Percentiles rank a stretch among this genome's conserved stretches.
phyloP scores from a whole-genome alignment of 306 rosid genomes.

The Gynostemma pentaphyllum region DNA sequence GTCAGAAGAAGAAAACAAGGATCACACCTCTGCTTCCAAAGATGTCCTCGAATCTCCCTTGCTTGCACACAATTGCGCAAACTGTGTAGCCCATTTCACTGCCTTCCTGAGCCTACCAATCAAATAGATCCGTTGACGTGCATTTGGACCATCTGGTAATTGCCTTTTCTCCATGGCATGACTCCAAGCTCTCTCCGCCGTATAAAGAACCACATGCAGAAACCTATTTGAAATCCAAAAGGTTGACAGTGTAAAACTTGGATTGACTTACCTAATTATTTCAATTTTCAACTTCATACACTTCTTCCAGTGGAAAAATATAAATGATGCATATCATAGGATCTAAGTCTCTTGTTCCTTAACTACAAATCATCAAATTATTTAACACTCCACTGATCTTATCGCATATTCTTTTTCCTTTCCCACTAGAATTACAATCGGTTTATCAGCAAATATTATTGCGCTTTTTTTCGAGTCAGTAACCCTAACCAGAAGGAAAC shows the following conservation, averaged over 20 bases:
- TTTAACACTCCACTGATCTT: not conserved
- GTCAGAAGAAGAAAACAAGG: not conserved
- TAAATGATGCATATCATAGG: not conserved
- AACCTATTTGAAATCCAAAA: constrained; percentile 50
- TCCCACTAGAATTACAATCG: not conserved
- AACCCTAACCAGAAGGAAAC: not conserved
- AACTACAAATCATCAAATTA: not conserved
- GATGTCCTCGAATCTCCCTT: constrained; percentile 97
- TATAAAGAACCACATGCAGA: constrained; percentile 78
- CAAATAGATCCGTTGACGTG: constrained; percentile 74
- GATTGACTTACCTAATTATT: not conserved
- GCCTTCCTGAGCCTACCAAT: constrained; percentile 98
- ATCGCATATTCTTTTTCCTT: not conserved
- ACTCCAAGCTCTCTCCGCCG: constrained; percentile 98
- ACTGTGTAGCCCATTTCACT: constrained; percentile 79
- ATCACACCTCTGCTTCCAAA: constrained; percentile 88
- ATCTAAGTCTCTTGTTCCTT: not conserved
- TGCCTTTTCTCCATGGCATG: constrained; percentile 99
- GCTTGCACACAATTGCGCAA: constrained; percentile 72
- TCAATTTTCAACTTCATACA: not conserved
- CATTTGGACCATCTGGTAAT: constrained; percentile 87
- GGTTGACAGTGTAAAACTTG: not conserved
- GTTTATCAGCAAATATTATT: not conserved
- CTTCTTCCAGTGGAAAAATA: not conserved
- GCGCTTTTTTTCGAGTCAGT: not conserved